A percentile compares a stretch with the other conserved stretches of the same genome.
phyloP scores from a whole-genome alignment of 352 stramenopile species.

The Globisporangium iwayamae region DNA sequence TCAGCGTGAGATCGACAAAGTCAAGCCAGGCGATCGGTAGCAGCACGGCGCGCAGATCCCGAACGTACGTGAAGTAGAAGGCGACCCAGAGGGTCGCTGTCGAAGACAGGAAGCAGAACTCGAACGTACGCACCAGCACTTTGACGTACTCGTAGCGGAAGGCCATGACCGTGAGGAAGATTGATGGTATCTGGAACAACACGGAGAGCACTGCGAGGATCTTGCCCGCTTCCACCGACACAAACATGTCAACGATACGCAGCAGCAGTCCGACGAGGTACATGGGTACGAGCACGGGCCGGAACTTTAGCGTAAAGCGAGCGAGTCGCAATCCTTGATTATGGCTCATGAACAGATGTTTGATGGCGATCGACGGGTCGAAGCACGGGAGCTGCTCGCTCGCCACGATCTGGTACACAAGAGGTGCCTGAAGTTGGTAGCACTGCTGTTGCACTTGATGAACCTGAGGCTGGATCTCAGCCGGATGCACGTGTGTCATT shows the following conservation, averaged over 20 bases:
- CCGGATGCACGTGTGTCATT: neutral
- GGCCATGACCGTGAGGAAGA: neutral
- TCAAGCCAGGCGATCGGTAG: constrained; percentile 8
- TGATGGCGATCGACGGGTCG: constrained; percentile 3
- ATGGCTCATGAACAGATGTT: constrained; percentile 2
- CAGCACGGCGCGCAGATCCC: neutral
- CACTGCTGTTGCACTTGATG: neutral
- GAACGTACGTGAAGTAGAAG: neutral
- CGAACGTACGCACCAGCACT: constrained; percentile 5
- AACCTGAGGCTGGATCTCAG: neutral
- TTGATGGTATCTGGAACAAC: neutral
- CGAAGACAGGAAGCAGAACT: constrained; percentile 4
- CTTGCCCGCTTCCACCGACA: neutral
- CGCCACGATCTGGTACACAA: constrained; percentile 6
- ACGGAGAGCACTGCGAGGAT: constrained; percentile 1
- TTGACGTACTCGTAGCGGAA: constrained; percentile 3
- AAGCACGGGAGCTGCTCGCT: constrained; percentile 11
- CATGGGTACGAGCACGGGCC: neutral
- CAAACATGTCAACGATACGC: neutral
- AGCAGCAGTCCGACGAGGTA: neutral
- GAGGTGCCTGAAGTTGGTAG: neutral
- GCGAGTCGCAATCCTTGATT: neutral
- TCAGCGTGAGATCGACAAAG: constrained; percentile 6
- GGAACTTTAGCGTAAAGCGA: neutral
- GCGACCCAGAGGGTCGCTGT: constrained; percentile 1